Evolutionary conservation across 331 rosid genomes (phyloP), one percentile per base, ranked within the genome.

Genomic region (Malus hybrid): DNA sequence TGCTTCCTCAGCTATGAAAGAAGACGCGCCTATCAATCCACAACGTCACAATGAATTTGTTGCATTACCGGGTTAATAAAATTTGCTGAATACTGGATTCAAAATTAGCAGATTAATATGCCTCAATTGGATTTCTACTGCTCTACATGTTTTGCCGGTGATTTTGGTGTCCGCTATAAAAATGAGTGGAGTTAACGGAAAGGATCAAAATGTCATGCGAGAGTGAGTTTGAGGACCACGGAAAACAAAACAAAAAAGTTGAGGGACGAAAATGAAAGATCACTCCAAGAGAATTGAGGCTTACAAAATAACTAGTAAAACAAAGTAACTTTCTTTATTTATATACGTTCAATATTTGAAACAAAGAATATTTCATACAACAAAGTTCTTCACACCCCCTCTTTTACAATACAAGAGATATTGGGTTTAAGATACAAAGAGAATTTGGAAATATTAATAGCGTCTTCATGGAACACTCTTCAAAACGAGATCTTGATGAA

Each of bases 401-500:
- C 57, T 19, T 20, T 18, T 28, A 53, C 11, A 52, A 39, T 24
- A 34, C 52, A 79, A 68, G 4, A 52, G 8, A n/a, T 19, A 39
- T 30, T 46, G 33, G 22, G 67, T 36, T 73, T 60, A 13, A 29
- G 52, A 70, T 48, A 16, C 44, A 64, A 44, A 73, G 30, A 64
- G 44, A 26, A 44, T 32, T 30, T 68, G 29, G 52, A 75, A 77
- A 70, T 33, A 67, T 7, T 13, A 20, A 34, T n/a, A 15, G 20
- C 20, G 1, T 20, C 22, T 33, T 48, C 62, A 29, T 50, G 10
- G 68, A 44, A 12, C 26, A 52, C 42, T 50, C 62, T 68, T 90
- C 87, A 91, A 79, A 92, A 86, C 3, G 97, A 88, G 78, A 90
- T 82, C 86, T 83, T 90, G 84, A 94, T 82, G 75, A 94, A 94